Percentiles rank a stretch among this genome's conserved stretches.
phyloP scores from a whole-genome alignment of 768 basidiomycete species.

The Pulveroboletus ravenelii region DNA sequence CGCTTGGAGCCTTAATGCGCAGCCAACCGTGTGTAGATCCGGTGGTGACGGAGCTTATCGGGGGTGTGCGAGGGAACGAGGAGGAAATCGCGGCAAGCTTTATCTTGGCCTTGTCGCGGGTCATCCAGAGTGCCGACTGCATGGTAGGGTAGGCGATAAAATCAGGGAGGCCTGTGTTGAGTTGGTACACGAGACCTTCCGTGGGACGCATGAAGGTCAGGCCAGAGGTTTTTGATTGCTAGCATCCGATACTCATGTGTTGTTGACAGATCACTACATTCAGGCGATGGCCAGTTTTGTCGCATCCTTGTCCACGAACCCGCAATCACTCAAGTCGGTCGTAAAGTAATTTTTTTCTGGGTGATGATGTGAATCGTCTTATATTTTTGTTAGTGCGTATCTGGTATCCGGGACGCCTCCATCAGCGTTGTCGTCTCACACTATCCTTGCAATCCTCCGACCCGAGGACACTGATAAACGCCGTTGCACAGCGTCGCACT shows the following conservation, averaged over 20 bases:
- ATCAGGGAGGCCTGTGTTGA: slow-evolving; percentile 70
- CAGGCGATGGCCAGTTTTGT: slow-evolving; percentile 62
- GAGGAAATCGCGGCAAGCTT: no score
- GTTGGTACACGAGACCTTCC: slow-evolving; percentile 74
- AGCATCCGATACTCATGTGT: not conserved
- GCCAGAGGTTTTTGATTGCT: fast-evolving
- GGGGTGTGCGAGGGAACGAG: slow-evolving; percentile 58
- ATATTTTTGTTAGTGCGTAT: slow-evolving; percentile 41
- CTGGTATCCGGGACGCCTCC: slow-evolving; percentile 66
- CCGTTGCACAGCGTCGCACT: slow-evolving; percentile 59
- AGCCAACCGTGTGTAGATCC: slow-evolving; percentile 90
- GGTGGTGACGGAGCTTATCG: slow-evolving; percentile 83
- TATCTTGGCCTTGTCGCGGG: no score
- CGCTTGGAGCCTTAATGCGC: slow-evolving; percentile 85
- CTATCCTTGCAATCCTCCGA: slow-evolving; percentile 53
- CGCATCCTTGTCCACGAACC: slow-evolving; percentile 54
- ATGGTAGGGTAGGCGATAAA: no score
- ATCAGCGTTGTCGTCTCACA: slow-evolving; percentile 55
- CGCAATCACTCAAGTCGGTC: slow-evolving; percentile 60
- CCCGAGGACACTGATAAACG: slow-evolving; percentile 41
- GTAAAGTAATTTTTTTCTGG: slow-evolving; percentile 44
- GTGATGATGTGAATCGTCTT: not conserved
- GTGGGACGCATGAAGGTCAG: slow-evolving; percentile 62
- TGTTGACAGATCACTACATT: slow-evolving; percentile 56
- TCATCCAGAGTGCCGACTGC: no score